These are phyloP conservation scores for Penicillium sp. DNA, from an alignment of 2,329 filamentous ascomycete species.

Conservation along the genomic window DNA sequence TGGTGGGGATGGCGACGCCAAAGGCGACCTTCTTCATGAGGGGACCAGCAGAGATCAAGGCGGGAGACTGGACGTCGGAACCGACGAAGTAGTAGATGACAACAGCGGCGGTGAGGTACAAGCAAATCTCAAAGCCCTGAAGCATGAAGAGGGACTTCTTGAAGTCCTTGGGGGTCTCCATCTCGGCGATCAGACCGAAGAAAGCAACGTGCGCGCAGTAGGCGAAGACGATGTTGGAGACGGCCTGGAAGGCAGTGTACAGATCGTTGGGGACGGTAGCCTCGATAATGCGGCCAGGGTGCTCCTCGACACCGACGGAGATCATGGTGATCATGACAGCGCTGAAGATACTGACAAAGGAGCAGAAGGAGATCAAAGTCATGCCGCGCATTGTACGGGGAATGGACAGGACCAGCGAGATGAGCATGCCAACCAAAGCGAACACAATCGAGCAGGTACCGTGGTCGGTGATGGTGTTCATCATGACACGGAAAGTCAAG, in stretches of 20 bases:
- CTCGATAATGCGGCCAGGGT: conserved; percentile 37
- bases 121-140: conserved; percentile 57
- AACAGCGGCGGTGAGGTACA: conserved; percentile 64
- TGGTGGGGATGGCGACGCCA: conserved; percentile 67
- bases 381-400: conserved; percentile 63
- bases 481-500: conserved; percentile 66
- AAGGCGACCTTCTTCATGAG: conserved; percentile 63
- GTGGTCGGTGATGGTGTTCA: conserved; percentile 62
- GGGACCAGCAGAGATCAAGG: conserved; percentile 60
- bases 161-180: conserved; percentile 60
- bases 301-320: conserved; percentile 56
- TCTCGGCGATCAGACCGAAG: conserved; percentile 65
- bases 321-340: conserved; percentile 68
- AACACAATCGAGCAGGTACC: conserved; percentile 63
- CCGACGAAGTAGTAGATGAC: conserved; percentile 69
- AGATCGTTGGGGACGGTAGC: conserved; percentile 46
- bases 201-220: conserved; percentile 68
- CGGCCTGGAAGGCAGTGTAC: conserved; percentile 59
- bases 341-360: conserved; percentile 62
- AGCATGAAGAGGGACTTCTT: conserved; percentile 62
- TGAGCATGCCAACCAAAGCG: conserved; percentile 56
- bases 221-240: conserved; percentile 69
- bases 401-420: conserved; percentile 47
- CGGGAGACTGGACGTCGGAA: conserved; percentile 59
- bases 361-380: conserved; percentile 59